Base-by-base conservation (phyloP, 164 flowering plant genomes). In the Aristolochia fimbriata region DNA sequence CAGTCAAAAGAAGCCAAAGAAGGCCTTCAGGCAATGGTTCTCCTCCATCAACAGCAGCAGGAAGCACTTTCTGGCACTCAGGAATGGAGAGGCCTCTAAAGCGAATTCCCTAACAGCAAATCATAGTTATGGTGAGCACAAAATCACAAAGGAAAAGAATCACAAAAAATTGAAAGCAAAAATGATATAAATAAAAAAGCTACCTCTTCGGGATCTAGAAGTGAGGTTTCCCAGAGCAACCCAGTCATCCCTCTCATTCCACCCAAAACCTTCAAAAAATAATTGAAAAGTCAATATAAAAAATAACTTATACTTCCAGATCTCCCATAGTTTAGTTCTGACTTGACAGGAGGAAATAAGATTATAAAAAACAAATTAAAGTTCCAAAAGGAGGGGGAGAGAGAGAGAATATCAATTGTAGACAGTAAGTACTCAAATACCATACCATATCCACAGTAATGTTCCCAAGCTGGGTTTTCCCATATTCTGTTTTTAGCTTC, bases 201-300 rank as follows among this genome's bases (percentile, higher is more conserved):
- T 62, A 73, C 76, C 73, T 73, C 76, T 25, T 93, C 95, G 22
- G 97, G 86, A 69, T 93, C 97, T 74, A 93, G 97, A 57, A 87
- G 77, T 43, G 99, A 93, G 49, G 96, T 83, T 71, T 90, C 96
- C 97, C 97, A 93, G 15, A 93, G 77, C 60, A 93, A 63, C 43
- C 96, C 96, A 47, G 86, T 84, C 96, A 93, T 90, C 77, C 99
- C 99, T 72, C 99, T 85, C 99, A 93, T 93, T 30, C 99, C 97
- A 65, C 99, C 97, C 69, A 93, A 72, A 37, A 68, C 77, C 77
- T 74, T 22, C 51, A 51, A 61, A 58, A 64, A 22, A 27, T 1
- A 37, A 37, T 7, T 10, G 9, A 37, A 5, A 37, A 37, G 43
- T 37, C 43, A 37, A 37, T 37, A 7, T 6, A 37, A 37, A 37